Base-by-base conservation (phyloP, 257 asterid species). In the Cinchona pubescens region DNA sequence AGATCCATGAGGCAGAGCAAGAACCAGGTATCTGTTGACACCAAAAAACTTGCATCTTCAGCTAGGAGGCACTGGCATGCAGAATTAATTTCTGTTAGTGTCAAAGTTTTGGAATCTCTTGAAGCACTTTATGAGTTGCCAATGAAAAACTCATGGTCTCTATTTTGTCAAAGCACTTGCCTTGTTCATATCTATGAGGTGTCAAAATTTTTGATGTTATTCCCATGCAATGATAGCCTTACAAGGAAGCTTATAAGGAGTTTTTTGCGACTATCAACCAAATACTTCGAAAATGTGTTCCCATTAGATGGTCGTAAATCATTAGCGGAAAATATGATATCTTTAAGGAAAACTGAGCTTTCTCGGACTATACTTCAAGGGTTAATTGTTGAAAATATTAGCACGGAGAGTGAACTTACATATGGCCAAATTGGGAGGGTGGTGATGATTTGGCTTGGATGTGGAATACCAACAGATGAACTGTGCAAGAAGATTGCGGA, bases 341-440 rank as follows among this genome's bases (percentile, higher is more conserved):
- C 74, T 23, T 61, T 86, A 42, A 85, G 94, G 84, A 71, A 74
- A 67, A 79, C 86, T 6, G 76, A 81, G 59, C 35, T 60, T 46
- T 87, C 91, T 1, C 75, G n/a, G 75, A 61, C 71, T 53, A 74
- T 89, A 35, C 81, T 89, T 2, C 78, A 80, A 76, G 91, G 85
- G 45, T 18, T 81, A 21, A 79, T 87, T 66, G 46, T 7, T 21
- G 66, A 49, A 32, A 59, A 60, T 65, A 65, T 76, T 12, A 66
- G 78, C 15, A 25, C 3, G 2, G 67, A 67, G 61, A 67, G 43
- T 16, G 35, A 5, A 25, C 77, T 83, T 61, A 82, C 85, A 2
- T 79, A 79, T 53, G 87, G 84, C 14, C 87, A 83, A 76, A 77
- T 87, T 14, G 95, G 96, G 46, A 75, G 78, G 61, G 76, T 79